Base-by-base conservation (phyloP, 331 rosid species). In the Ulmus americana region DNA sequence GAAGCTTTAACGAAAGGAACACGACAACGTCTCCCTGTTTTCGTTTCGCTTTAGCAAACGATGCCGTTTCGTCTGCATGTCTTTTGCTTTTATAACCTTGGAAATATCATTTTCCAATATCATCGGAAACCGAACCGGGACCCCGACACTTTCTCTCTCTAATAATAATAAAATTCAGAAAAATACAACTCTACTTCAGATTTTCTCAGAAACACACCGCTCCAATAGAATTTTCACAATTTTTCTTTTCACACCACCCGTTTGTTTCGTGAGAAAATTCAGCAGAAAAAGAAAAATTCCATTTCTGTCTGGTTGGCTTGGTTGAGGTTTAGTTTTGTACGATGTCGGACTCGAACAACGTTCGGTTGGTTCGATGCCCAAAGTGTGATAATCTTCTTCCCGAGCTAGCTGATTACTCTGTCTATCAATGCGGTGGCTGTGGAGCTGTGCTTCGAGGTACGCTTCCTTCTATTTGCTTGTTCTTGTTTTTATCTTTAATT, bases 351-450 rank as follows among this genome's bases (percentile, higher is more conserved):
- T 77, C 90, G 0, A 64, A 78, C 2, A 90, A 76, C 75, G 67
- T 87, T 28, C 75, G 95, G n/a, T 45, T 94, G 80, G 97, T 87
- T 67, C 70, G 88, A 76, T 94, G 99, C 81, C 99, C 99, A 28
- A 90, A 85, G 77, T 94, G 99, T 63, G 95, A 85, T 77, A 90
- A 94, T 80, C 87, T 94, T 61, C 95, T 94, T 64, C 91, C 95
- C 0, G 99, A 89, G 83, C 87, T 82, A 7, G 82, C 90, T 43
- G 88, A 85, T 81, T 90, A 90, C 76, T 73, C 99, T 76, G 85
- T 87, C 47, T 94, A 90, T 65, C 88, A 82, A 83, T 94, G 99
- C 69, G 97, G 95, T 81, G 99, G 91, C 55, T 94, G 99, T 46
- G 88, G 88, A 67, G 76, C 96, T 70, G 87, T 94, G 74, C 97